Percentiles rank a stretch among this genome's conserved stretches.
These are phyloP conservation scores for Phylloporus sp. DNA, from an alignment of 768 basidiomycete species.

Conservation along the genomic window DNA sequence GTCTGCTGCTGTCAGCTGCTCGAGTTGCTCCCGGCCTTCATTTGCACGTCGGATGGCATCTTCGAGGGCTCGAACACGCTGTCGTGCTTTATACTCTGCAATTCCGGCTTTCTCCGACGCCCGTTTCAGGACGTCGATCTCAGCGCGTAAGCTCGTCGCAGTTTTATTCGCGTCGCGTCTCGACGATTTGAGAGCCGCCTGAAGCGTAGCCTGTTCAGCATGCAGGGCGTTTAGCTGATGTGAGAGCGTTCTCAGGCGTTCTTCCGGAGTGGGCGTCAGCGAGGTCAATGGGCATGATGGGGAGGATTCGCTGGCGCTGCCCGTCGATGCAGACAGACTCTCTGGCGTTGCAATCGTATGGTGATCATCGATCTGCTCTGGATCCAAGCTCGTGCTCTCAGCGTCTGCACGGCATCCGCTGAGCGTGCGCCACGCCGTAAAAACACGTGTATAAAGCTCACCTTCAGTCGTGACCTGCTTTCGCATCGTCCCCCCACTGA, in stretches of 20 bases:
- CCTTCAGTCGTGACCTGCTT: constrained; percentile 68
- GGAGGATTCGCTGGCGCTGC: constrained; percentile 15
- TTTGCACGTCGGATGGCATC: constrained; percentile 81
- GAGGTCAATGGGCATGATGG: constrained; percentile 24
- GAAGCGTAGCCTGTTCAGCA: constrained; percentile 63
- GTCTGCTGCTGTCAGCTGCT: constrained; percentile 36
- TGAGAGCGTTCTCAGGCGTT: constrained; percentile 60
- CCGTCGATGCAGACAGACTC: constrained; percentile 24
- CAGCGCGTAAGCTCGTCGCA: constrained; percentile 72
- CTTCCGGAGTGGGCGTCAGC: constrained; percentile 50
- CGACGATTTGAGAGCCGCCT: constrained; percentile 65
- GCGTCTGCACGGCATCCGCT: constrained; percentile 12
- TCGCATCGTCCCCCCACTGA: constrained; percentile 55
- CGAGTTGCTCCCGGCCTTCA: constrained; percentile 44
- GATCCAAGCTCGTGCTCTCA: constrained; percentile 19
- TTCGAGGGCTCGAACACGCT: constrained; percentile 83
- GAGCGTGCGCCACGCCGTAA: constrained; percentile 3
- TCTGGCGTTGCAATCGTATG: constrained; percentile 10
- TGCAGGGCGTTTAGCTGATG: constrained; percentile 59
- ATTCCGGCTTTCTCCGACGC: constrained; percentile 74
- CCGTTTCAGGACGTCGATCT: constrained; percentile 80
- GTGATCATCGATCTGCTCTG: constrained; percentile 21
- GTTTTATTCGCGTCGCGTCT: constrained; percentile 81
- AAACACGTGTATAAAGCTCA: constrained; percentile 28
- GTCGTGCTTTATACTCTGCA: constrained; percentile 73